Base-by-base conservation (phyloP, 495 filamentous ascomycete genomes). In the Xylaria flabelliformis region DNA sequence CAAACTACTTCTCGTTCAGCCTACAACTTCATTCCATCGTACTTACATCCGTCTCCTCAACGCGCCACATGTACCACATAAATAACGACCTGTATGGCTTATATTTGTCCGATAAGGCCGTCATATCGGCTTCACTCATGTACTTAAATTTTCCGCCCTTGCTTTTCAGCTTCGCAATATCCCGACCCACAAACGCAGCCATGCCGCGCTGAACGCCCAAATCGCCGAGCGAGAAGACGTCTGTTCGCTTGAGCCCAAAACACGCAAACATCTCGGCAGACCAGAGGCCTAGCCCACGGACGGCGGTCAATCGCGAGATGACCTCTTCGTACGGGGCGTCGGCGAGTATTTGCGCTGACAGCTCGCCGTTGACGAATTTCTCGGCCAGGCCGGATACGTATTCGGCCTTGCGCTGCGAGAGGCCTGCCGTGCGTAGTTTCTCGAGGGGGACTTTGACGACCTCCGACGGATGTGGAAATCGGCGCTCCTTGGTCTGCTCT, bases 181-280 rank as follows among this genome's bases (percentile, higher is more conserved):
- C 93, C 73, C 87, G 87, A 5, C 96, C 97, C 62, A 92, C 82
- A 76, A 96, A 95, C 0, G 92, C 91, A 3, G 97, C 96, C 88
- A 97, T 96, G 1, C 96, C 96, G 76, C 94, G 86, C 90, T 98
- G 95, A 64, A 99, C 93, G 19, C 96, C 96, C 77, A 99, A 80
- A 85, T 99, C 96, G 0, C 96, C 97, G 19, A 92, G 90, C 7
- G 92, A 94, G 76, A 99, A 97, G 34, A 99, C 91, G 85, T 98
- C 95, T 86, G 92, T 91, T 32, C 97, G 86, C 86, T 97, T 97
- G 56, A 98, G 82, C 13, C 88, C 91, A 81, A 98, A 98, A 78
- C 91, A 92, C 72, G 94, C 91, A 83, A 99, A 99, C 95, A 98
- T 98, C 85, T 97, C 95, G 26, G 95, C 96, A 66, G 91, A 94